Evolutionary conservation across 768 basidiomycete genomes (phyloP), one percentile per base, ranked within the genome.

Genomic region (Panaeolus cyanescens): DNA sequence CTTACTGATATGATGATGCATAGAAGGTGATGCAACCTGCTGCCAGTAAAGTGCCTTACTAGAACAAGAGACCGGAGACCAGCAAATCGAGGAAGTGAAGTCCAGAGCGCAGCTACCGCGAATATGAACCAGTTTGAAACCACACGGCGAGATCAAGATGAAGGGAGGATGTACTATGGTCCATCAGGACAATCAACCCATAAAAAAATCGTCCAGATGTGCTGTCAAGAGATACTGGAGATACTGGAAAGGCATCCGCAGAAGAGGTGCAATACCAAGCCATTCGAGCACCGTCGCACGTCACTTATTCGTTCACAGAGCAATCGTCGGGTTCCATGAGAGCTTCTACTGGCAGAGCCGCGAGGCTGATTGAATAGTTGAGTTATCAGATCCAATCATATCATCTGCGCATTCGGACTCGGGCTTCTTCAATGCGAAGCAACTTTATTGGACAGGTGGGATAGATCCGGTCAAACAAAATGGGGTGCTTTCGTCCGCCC

Each of bases 391-490:
- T 50, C 45, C 45, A 50, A 50, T 50, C 45, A 50, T n/a, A n/a
- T 50, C n/a, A 50, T 50, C 45, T 28, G 45, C n/a, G 39, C 39
- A 42, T 22, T 42, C 45, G 22, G 45, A 50, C 45, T 50, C 45
- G 45, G 45, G 45, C 45, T 50, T 50, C 45, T 28, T 28, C 45
- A 50, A n/a, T 15, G 45, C 45, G 45, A 50, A 50, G 45, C 45
- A 50, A 28, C 45, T 28, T 50, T 50, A 28, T 50, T 50, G 45
- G 45, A 50, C 45, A 50, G 8, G 25, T 50, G 45, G 45, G 22
- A 50, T 50, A 50, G 45, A 50, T 50, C 45, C 45, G 45, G 45
- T 50, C 45, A 50, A 50, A 28, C 45, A 50, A 50, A 50, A 50
- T 50, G 45, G 45, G 45, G 45, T 50, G 25, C 45, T 9, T 50